Base-by-base conservation (phyloP, 1,139 yeast genomes). In the Geotrichum histeridarum region DNA sequence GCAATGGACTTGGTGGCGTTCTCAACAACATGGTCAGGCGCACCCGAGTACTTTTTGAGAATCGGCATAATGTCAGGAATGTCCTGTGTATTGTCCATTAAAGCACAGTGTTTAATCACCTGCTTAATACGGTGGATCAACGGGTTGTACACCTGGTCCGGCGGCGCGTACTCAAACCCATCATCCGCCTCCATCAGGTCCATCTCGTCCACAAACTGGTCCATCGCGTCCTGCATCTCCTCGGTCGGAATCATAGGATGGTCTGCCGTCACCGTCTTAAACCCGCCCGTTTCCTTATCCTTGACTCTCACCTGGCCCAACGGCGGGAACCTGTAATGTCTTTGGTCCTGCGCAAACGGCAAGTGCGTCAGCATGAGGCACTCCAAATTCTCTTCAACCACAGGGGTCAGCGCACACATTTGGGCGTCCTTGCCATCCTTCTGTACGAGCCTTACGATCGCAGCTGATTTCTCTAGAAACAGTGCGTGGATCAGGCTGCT, bases 261-360 rank as follows among this genome's bases (percentile, higher is more conserved):
- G 35, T 59, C 59, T 11, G 56, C 53, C 14, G 50, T 51, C n/a
- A 58, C 57, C 1, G 55, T 48, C 6, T 61, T 62, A 38, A 71
- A 59, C 9, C 61, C 55, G 45, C 67, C 67, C 1, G 76, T 77
- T 8, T 69, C 65, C 2, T 72, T 66, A 35, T 43, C 36, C 31
- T 32, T 22, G 4, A 72, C 69, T 31, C 61, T 65, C 17, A 73
- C 60, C 4, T 72, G 67, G 0, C 74, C 67, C 48, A 87, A 67
- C 22, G 72, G 71, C 0, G 87, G 84, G 61, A 86, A 85, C 47
- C 74, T 74, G 14, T 86, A 82, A 12, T 79, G 71, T 59, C 84
- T 81, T 60, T 82, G 85, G 65, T 91, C 97, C 61, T 89, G 96
- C 36, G 78, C 77, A 68, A 80, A 87, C 0, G 97, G 95, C n/a